Evolutionary conservation across 495 filamentous ascomycete species (phyloP).

Genomic region (Hypoxylon trugodes): DNA sequence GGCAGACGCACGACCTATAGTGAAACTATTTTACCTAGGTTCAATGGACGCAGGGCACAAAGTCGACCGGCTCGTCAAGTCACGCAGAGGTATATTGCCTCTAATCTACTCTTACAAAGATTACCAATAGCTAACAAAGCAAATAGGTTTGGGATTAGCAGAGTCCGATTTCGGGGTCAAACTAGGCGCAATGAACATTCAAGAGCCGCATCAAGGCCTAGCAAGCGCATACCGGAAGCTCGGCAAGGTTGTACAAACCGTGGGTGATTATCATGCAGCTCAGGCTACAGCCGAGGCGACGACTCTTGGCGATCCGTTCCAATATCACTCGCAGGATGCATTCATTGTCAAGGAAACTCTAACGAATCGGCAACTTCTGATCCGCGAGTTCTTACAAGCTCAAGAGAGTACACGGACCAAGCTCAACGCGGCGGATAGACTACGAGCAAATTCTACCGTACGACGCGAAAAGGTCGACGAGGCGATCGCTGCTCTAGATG

Average conservation of each 20-base stretch:
- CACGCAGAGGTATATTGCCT: constrained; percentile 75
- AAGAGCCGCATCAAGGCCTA: constrained; percentile 89
- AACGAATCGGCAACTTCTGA: constrained; percentile 98
- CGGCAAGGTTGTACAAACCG: constrained; percentile 88
- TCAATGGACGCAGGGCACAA: constrained; percentile 96
- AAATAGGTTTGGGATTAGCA: constrained; percentile 82
- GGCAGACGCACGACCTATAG: constrained; percentile 83
- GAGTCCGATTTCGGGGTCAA: constrained; percentile 95
- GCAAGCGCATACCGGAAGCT: constrained; percentile 92
- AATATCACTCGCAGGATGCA: constrained; percentile 94
- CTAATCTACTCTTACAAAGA: not conserved
- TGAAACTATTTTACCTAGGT: constrained; percentile 95
- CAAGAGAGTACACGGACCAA: constrained; percentile 82
- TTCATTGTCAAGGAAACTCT: constrained; percentile 99
- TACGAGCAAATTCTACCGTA: constrained; percentile 84
- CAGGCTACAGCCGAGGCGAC: constrained; percentile 97
- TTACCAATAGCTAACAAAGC: constrained; percentile 28
- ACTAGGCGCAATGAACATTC: constrained; percentile 80
- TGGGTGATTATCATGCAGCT: constrained; percentile 95
- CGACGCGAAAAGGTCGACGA: constrained; percentile 96
- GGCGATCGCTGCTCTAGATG: constrained; percentile 86
- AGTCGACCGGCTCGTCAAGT: constrained; percentile 91
- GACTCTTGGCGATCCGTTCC: constrained; percentile 90
- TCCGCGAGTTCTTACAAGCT: constrained; percentile 89
- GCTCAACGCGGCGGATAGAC: constrained; percentile 82